These are phyloP conservation scores for Aureobasidium vineae DNA, from an alignment of 2,329 filamentous ascomycete species.

Conservation along the genomic window DNA sequence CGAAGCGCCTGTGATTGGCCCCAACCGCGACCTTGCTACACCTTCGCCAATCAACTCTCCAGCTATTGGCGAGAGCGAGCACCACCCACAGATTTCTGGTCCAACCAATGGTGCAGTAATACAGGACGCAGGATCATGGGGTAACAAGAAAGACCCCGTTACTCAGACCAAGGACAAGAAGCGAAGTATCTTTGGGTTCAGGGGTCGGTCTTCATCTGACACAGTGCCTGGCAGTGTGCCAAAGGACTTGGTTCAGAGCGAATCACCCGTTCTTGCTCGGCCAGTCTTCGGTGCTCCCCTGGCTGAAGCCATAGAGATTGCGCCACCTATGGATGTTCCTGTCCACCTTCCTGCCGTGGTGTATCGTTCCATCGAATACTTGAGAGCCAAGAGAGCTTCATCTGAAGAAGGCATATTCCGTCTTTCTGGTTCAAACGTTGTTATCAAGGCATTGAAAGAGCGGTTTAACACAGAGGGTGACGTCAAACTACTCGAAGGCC, in stretches of 20 bases:
- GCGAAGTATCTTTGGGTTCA: slow-evolving; percentile 63
- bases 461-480: slow-evolving; percentile 93
- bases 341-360: slow-evolving; percentile 86
- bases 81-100: slow-evolving; percentile 64
- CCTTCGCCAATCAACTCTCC: slow-evolving; percentile 40
- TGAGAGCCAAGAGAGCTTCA: slow-evolving; percentile 76
- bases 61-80: slow-evolving; percentile 31
- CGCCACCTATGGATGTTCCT: slow-evolving; percentile 67
- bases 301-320: slow-evolving; percentile 80
- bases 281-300: slow-evolving; percentile 83
- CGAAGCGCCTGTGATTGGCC: slow-evolving; percentile 56
- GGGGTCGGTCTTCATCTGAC: slow-evolving; percentile 69
- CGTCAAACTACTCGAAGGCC: slow-evolving; percentile 73
- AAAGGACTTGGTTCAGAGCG: slow-evolving; percentile 33
- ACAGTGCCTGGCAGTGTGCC: slow-evolving; percentile 39
- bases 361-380: slow-evolving; percentile 91
- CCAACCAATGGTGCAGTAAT: slow-evolving; percentile 84
- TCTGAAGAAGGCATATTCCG: slow-evolving; percentile 95
- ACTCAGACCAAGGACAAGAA: slow-evolving; percentile 77
- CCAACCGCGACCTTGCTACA: slow-evolving; percentile 36
- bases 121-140: slow-evolving; percentile 78
- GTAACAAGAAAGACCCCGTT: slow-evolving; percentile 63
- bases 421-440: slow-evolving; percentile 91
- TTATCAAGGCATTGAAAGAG: slow-evolving; percentile 87
- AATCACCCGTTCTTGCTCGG: slow-evolving; percentile 42